Percentiles rank a stretch among this genome's conserved stretches.
These are phyloP conservation scores for Geotrichum candidum DNA, from an alignment of 1,139 yeast genomes.

Conservation along the genomic window DNA sequence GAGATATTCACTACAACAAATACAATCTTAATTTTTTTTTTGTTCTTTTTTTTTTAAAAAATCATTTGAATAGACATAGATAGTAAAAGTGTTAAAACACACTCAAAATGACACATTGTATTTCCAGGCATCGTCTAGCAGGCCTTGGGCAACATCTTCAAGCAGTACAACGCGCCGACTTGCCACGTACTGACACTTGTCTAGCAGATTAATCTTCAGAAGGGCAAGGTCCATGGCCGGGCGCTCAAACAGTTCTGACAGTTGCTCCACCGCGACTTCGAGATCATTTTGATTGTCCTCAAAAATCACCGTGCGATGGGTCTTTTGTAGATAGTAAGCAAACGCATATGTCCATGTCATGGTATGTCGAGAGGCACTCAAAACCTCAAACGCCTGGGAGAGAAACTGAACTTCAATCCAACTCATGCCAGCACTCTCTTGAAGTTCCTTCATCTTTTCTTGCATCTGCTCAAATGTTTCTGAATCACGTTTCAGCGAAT, in stretches of 20 bases:
- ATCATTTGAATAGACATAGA: background rate
- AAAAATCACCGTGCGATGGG: conserved; percentile 45
- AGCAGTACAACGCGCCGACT: conserved; percentile 33
- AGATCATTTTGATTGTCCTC: conserved; percentile 71
- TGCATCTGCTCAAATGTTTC: conserved; percentile 59
- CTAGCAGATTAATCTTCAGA: conserved; percentile 33
- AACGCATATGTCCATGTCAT: conserved; percentile 90
- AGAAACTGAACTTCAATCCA: conserved; percentile 91
- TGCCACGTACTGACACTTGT: conserved; percentile 36
- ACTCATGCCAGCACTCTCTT: conserved; percentile 57
- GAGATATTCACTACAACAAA: background rate
- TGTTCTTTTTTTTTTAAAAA: background rate
- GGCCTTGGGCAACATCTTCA: conserved; percentile 34
- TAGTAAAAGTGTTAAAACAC: background rate
- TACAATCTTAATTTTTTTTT: background rate
- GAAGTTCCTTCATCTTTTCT: conserved; percentile 57
- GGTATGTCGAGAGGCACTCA: conserved; percentile 67
- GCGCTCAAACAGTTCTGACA: conserved; percentile 58
- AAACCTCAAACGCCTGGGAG: conserved; percentile 59
- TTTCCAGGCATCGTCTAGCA: conserved; percentile 35
- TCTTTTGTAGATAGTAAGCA: conserved; percentile 57
- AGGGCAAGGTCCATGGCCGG: conserved; percentile 33
- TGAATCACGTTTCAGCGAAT: conserved; percentile 69
- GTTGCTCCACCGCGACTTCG: conserved; percentile 68
- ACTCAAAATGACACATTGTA: conserved; percentile 16